phyloP scores from a whole-genome alignment of 164 flowering plant genomes.

The Dillenia suffruticosa region DNA sequence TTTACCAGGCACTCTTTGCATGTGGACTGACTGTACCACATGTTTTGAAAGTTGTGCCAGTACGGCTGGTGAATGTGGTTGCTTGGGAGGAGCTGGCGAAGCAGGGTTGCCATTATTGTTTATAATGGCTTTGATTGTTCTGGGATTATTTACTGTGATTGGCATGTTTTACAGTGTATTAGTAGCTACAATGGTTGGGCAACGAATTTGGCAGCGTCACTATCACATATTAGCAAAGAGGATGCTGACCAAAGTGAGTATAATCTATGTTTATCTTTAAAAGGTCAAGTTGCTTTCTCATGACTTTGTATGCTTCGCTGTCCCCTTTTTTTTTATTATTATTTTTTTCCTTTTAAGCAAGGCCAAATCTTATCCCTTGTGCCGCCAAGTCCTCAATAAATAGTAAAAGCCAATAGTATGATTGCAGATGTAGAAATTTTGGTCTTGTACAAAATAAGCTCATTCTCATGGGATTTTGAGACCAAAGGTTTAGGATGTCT shows the following conservation, averaged over 20 bases:
- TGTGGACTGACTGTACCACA: slow-evolving; percentile 97
- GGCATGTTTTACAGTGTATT: slow-evolving; percentile 97
- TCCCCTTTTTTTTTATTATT: no score
- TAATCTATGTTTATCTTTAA: not conserved
- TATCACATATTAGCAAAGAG: slow-evolving; percentile 97
- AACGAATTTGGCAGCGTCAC: slow-evolving; percentile 98
- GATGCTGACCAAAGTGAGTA: slow-evolving; percentile 95
- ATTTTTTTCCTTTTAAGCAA: no score
- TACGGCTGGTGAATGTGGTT: slow-evolving; percentile 87
- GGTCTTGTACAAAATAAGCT: no score
- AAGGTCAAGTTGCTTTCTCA: no score
- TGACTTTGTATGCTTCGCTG: not conserved
- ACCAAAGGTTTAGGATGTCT: no score
- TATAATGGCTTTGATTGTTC: slow-evolving; percentile 76
- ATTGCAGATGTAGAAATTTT: no score
- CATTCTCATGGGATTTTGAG: no score
- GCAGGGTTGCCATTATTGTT: slow-evolving; percentile 87
- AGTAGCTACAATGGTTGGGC: slow-evolving; percentile 99
- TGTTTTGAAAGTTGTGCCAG: slow-evolving; percentile 92
- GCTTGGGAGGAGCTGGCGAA: slow-evolving; percentile 96
- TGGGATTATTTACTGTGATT: slow-evolving; percentile 86
- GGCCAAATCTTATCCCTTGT: no score
- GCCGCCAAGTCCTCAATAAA: no score
- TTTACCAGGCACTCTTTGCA: slow-evolving; percentile 92
- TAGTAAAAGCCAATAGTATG: no score